Evolutionary conservation across 352 stramenopile genomes (phyloP).

Genomic region (Globisporangium radiosum): DNA sequence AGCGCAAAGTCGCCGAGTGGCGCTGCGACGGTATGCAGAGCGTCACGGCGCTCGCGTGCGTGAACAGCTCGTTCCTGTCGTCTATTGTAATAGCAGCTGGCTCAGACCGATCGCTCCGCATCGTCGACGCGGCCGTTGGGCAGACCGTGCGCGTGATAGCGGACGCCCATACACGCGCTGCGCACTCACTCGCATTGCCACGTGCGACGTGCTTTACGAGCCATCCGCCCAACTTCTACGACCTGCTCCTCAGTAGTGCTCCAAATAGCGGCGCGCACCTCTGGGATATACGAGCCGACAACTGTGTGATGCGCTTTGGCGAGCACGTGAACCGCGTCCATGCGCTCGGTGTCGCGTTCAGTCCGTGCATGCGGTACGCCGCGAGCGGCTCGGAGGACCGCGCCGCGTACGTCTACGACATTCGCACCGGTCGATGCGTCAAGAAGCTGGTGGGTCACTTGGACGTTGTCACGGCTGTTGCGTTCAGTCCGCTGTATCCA

Average conservation of each 20-base stretch:
- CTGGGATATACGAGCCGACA: conserved; percentile 84
- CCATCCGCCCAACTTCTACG: conserved; percentile 74
- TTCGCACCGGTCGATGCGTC: conserved; percentile 60
- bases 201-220: conserved; percentile 58
- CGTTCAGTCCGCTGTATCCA: conserved; percentile 71
- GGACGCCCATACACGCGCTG: conserved; percentile 52
- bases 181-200: conserved; percentile 63
- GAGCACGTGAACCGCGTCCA: conserved; percentile 86
- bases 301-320: conserved; percentile 78
- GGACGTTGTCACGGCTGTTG: conserved; percentile 74
- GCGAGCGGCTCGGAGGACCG: conserved; percentile 85
- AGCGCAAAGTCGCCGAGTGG: conserved; percentile 63
- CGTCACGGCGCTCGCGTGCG: conserved; percentile 58
- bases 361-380: conserved; percentile 87
- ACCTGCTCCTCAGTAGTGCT: conserved; percentile 74
- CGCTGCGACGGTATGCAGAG: conserved; percentile 55
- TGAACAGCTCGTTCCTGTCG: conserved; percentile 81
- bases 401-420: conserved; percentile 77
- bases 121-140: conserved; percentile 65
- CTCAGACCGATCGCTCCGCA: conserved; percentile 67
- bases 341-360: conserved; percentile 63
- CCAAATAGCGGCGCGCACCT: conserved; percentile 64
- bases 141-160: conserved; percentile 49
- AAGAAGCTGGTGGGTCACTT: conserved; percentile 56
- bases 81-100: conserved; percentile 61